A percentile compares a stretch with the other conserved stretches of the same genome.
phyloP scores from a whole-genome alignment of 2,329 filamentous ascomycete genomes.

The Curvularia lunata region DNA sequence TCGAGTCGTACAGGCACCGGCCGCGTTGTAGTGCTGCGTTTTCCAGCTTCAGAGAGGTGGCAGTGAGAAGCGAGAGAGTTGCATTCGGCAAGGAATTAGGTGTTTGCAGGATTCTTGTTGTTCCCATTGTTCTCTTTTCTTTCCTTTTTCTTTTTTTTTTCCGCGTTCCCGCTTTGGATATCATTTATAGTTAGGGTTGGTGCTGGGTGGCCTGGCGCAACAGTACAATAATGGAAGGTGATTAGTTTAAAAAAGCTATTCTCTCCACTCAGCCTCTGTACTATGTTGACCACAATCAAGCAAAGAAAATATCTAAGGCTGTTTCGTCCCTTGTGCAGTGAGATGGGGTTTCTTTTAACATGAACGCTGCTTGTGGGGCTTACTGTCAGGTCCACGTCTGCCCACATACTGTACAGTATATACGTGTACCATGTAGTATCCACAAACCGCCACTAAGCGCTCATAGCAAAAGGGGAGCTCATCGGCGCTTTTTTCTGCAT shows the following conservation, averaged over 20 bases:
- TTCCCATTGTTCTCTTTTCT: not conserved
- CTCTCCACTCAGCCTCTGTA: slow-evolving; percentile 3
- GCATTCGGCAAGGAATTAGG: slow-evolving; percentile 14
- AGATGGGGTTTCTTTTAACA: not conserved
- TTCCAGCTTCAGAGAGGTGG: slow-evolving; percentile 2
- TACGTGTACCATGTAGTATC: not conserved
- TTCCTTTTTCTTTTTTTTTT: not conserved
- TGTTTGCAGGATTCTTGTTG: slow-evolving; percentile 1
- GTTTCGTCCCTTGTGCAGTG: not conserved
- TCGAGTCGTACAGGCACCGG: slow-evolving; percentile 3
- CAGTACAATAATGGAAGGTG: slow-evolving; percentile 18
- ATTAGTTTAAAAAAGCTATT: slow-evolving; percentile 4
- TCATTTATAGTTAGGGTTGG: slow-evolving; percentile 12
- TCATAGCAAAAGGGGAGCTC: not conserved
- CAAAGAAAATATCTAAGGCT: not conserved
- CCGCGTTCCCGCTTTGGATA: slow-evolving; percentile 6
- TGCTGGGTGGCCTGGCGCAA: slow-evolving; percentile 10
- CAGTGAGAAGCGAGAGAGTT: not conserved
- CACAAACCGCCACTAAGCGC: not conserved
- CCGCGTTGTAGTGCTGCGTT: slow-evolving; percentile 6
- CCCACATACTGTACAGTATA: no score
- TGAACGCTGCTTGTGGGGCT: not conserved
- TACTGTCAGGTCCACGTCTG: not conserved
- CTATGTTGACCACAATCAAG: not conserved
- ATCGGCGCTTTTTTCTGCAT: not conserved